Evolutionary conservation across 2,329 filamentous ascomycete species (phyloP).

Genomic region (Fonsecaea pugnacius): DNA sequence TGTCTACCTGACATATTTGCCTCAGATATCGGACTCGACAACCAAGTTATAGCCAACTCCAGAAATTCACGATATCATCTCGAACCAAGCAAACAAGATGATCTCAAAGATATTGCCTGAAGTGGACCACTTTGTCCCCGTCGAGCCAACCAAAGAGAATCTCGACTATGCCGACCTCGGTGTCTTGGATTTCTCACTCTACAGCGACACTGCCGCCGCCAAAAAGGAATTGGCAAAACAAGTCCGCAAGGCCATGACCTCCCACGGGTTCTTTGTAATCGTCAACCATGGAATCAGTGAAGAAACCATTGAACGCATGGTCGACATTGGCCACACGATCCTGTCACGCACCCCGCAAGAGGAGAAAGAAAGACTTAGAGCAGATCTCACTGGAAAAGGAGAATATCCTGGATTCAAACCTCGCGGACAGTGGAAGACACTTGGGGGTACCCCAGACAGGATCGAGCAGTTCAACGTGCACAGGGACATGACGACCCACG

Average conservation of each 20-base stretch:
- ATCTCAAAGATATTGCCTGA: constrained; percentile 22
- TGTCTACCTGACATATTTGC: not conserved
- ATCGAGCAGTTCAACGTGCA: constrained; percentile 27
- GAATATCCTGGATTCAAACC: constrained; percentile 64
- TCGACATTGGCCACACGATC: constrained; percentile 63
- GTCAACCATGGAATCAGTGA: constrained; percentile 65
- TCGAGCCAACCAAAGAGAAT: constrained; percentile 11
- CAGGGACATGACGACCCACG: constrained; percentile 14
- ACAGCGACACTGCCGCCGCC: constrained; percentile 16
- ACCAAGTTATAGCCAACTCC: not conserved
- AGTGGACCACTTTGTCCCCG: constrained; percentile 22
- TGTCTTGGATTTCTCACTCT: constrained; percentile 14
- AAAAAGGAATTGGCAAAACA: constrained; percentile 12
- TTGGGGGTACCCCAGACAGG: constrained; percentile 6
- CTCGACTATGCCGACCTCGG: constrained; percentile 16
- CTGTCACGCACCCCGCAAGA: constrained; percentile 62
- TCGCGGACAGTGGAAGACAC: constrained; percentile 44
- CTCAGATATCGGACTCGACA: not conserved
- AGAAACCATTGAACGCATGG: constrained; percentile 64
- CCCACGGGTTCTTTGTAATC: constrained; percentile 63
- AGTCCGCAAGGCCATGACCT: constrained; percentile 21
- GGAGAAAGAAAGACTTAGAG: constrained; percentile 59
- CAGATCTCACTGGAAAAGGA: constrained; percentile 54
- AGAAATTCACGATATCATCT: not conserved
- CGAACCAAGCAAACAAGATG: constrained; percentile 4